These are phyloP conservation scores for Hyaloperonospora brassicae DNA, from an alignment of 352 stramenopile genomes.

Conservation along the genomic window DNA sequence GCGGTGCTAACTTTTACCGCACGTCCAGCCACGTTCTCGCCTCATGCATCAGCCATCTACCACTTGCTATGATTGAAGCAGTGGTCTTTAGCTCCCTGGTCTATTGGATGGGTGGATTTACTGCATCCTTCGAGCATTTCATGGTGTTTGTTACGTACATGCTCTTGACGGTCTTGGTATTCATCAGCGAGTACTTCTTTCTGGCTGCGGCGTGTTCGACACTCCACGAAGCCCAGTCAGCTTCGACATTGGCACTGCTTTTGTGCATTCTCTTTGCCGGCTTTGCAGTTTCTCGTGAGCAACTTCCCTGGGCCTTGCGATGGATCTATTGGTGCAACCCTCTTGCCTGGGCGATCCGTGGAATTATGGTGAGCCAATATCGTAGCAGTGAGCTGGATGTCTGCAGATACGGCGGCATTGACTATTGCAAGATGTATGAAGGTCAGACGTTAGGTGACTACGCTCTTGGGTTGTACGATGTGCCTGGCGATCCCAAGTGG, in stretches of 20 bases:
- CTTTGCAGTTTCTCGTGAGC: slow-evolving; percentile 33
- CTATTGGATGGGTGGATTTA: slow-evolving; percentile 74
- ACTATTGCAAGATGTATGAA: slow-evolving; percentile 35
- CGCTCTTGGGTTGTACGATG: slow-evolving; percentile 29
- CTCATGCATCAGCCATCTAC: slow-evolving; percentile 23
- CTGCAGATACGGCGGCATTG: slow-evolving; percentile 30
- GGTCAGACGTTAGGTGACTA: slow-evolving; percentile 30
- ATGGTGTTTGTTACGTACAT: slow-evolving; percentile 40
- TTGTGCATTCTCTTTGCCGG: slow-evolving; percentile 44
- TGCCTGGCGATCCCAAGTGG: slow-evolving; percentile 36
- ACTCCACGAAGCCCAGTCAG: slow-evolving; percentile 36
- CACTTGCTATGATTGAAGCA: slow-evolving; percentile 47
- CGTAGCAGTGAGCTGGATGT: slow-evolving; percentile 23
- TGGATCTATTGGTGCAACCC: slow-evolving; percentile 66
- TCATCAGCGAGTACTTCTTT: slow-evolving; percentile 38
- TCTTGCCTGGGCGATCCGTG: slow-evolving; percentile 35
- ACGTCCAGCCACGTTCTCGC: slow-evolving; percentile 70
- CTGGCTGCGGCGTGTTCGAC: slow-evolving; percentile 26
- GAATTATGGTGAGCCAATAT: slow-evolving; percentile 42
- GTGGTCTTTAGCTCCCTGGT: slow-evolving; percentile 70
- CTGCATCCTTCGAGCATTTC: slow-evolving; percentile 17
- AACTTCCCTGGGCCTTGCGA: slow-evolving; percentile 28
- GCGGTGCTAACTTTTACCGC: slow-evolving; percentile 74
- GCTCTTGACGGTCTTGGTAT: slow-evolving; percentile 39
- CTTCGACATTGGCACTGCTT: slow-evolving; percentile 33